Base-by-base conservation (phyloP, 1,139 yeast genomes). In the Suhomyces maxii region DNA sequence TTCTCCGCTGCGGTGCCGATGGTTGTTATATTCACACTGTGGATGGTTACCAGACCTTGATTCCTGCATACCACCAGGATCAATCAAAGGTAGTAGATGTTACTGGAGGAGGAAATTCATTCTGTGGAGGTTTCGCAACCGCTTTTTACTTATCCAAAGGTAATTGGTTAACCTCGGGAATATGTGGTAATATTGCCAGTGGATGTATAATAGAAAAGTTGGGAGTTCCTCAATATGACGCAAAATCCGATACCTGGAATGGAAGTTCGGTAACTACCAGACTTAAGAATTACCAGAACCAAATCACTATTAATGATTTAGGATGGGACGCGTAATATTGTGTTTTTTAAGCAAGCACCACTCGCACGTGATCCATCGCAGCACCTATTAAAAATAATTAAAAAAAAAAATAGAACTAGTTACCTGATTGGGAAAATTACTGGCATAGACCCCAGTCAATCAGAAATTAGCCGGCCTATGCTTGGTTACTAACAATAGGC, bases 31-130 rank as follows among this genome's bases (percentile, higher is more conserved):
- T 62, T 64, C 32, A 53, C 36, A 54, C 57, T 13, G 42, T 48
- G 6, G 49, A 41, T 13, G 50, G 48, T 10, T 42, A 53, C 39
- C 45, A 58, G 6, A 49, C 56, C 10, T 73, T 83, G 79, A 75
- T 82, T 30, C 93, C 95, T 0, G 90, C 97, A 0, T 91, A 85
- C 60, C 96, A 89, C 59, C 65, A 64, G 39, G 70, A 64, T 48
- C 78, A 71, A 49, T 53, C 57, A 3, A 64, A 67, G 33, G 93
- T 90, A 1, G 68, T 82, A 2, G 98, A 91, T 62, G 96, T 96
- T 0, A 91, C 97, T 0, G 98, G 98, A 0, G 97, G 96, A 3
- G 98, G 98, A 0, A 91, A 91, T 61, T 76, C 95, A 0, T 90
- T 86, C 63, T 80, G 93, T 48, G 97, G 97, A 0, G 96, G 86